A percentile compares a stretch with the other conserved stretches of the same genome.
These are phyloP conservation scores for Neobulgaria alba DNA, from an alignment of 2,329 filamentous ascomycete species.

Conservation along the genomic window DNA sequence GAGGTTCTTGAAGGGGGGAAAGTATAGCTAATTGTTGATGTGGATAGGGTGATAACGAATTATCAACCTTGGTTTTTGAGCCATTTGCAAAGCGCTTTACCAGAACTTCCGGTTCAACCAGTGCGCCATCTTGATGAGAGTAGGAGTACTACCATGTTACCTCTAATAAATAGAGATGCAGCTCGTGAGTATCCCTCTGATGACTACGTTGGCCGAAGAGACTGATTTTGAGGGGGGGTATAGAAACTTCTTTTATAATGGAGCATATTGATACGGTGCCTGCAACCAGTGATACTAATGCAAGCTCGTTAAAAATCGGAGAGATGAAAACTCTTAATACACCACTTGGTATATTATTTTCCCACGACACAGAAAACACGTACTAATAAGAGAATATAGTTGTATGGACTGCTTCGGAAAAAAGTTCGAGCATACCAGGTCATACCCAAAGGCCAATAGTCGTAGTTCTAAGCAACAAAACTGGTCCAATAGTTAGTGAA, in stretches of 20 bases:
- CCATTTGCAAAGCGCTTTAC: background rate
- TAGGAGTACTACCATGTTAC: background rate
- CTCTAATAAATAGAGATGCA: background rate
- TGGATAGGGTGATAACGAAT: conserved; percentile 1
- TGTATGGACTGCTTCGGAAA: conserved; percentile 3
- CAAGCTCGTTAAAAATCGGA: conserved; percentile 3
- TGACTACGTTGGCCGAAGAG: background rate
- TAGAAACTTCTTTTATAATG: conserved; percentile 2
- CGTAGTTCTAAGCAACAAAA: background rate
- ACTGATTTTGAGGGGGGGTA: background rate
- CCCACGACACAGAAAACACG: background rate
- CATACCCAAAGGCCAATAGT: background rate
- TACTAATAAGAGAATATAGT: conserved; percentile 2
- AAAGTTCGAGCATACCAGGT: background rate
- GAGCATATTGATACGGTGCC: conserved; percentile 2
- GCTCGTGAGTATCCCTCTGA: background rate
- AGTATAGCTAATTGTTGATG: too few relatives aligned
- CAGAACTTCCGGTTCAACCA: background rate
- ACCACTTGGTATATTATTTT: conserved; percentile 1
- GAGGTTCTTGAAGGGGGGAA: too few relatives aligned
- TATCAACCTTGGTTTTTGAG: conserved; percentile 2
- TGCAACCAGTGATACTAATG: background rate
- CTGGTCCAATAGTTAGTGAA: background rate
- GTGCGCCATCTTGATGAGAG: background rate
- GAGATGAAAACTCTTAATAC: background rate